Base-by-base conservation (phyloP, 2,329 filamentous ascomycete species). In the Coleophoma eucalyptorum region DNA sequence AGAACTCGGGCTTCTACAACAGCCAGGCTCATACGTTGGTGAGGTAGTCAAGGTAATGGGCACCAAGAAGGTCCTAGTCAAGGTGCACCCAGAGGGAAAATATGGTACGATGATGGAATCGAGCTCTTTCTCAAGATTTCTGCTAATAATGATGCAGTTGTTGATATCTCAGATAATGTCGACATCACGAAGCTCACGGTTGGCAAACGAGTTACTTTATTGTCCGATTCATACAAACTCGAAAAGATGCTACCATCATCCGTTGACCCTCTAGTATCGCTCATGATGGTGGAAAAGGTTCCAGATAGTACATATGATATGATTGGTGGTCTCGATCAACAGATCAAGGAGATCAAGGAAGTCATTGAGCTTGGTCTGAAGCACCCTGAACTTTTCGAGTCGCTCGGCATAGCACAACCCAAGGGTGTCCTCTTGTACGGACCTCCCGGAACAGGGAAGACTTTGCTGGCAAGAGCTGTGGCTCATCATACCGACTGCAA, bases 251-350 rank as follows among this genome's bases (percentile, higher is more conserved):
- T 99, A 10, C 94, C 94, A 18, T 97, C 94, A 50, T 99, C 94
- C 18, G 94, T 99, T 67, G 94, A 99, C 67, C 94, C 94, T 35
- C 87, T 99, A 52, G 94, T 99, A 51, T 99, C 94, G 34, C 89
- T 99, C 69, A 99, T 99, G 94, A 99, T 99, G 94, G 94, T 99
- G 48, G 94, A 99, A 70, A 99, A 99, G 80, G 94, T 99, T 15
- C 94, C 94, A 15, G 94, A 99, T 78, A 97, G 91, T 76, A 99
- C 94, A 68, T 99, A 99, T 78, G 94, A 99, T 75, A 99, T 99
- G 94, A 99, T 99, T 70, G 94, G 94, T 74, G 94, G 94, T 60
- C 77, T 99, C 55, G 94, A 99, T 69, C 93, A 99, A 71, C 94
- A 99, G 70, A 97, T 99, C 77, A 97, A 99, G 77, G 94, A 99